A percentile compares a stretch with the other conserved stretches of the same genome.
phyloP scores from a whole-genome alignment of 495 filamentous ascomycete genomes.

The Aspergillus campestris region DNA sequence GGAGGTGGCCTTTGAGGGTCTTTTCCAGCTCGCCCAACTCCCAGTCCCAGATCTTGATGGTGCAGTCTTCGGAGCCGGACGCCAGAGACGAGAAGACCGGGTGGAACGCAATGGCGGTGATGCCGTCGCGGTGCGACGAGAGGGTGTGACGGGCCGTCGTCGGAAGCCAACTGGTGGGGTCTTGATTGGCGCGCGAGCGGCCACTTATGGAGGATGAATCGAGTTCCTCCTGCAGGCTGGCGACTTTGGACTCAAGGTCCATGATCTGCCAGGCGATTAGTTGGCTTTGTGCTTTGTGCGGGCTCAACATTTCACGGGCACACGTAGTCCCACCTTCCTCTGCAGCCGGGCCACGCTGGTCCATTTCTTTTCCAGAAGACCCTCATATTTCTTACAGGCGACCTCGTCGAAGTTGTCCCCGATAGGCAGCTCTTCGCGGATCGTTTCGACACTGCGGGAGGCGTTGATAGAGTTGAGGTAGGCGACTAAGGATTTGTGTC shows the following conservation, averaged over 20 bases:
- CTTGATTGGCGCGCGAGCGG: conserved; percentile 67
- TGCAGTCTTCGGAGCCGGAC: conserved; percentile 87
- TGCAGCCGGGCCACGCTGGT: conserved; percentile 84
- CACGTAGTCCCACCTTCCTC: conserved; percentile 58
- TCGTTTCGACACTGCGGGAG: conserved; percentile 50
- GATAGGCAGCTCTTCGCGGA: conserved; percentile 47
- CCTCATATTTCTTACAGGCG: conserved; percentile 82
- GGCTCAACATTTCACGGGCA: not conserved
- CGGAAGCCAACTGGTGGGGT: conserved; percentile 82
- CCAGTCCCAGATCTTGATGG: conserved; percentile 98
- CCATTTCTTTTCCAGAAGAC: conserved; percentile 92
- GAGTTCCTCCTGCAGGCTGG: conserved; percentile 68
- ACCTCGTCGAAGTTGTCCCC: conserved; percentile 64
- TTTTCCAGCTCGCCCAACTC: conserved; percentile 87
- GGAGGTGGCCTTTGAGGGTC: conserved; percentile 91
- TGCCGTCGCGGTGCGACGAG: conserved; percentile 70
- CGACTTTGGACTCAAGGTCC: conserved; percentile 74
- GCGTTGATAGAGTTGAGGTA: conserved; percentile 67
- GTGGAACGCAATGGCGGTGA: conserved; percentile 92
- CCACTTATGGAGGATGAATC: conserved; percentile 81
- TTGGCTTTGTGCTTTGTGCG: not conserved
- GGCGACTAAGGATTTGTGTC: conserved; percentile 83
- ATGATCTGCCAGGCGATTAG: conserved; percentile 57
- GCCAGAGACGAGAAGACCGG: conserved; percentile 87
- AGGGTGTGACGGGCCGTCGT: conserved; percentile 71